These are phyloP conservation scores for Calocybe indica DNA, from an alignment of 768 basidiomycete species.

Conservation along the genomic window DNA sequence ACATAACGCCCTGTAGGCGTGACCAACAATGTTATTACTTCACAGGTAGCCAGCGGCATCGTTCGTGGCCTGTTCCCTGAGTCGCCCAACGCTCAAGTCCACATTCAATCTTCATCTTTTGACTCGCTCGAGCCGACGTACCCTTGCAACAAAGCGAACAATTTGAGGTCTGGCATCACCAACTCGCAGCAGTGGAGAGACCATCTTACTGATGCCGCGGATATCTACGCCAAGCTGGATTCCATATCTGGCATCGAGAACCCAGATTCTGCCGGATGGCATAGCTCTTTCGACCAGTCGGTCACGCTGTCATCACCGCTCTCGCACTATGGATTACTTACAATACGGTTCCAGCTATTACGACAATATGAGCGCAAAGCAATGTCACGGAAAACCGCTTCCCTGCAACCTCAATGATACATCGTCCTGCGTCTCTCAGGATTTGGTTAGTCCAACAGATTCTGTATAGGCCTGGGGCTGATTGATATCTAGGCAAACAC, in stretches of 20 bases:
- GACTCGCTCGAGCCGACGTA: conserved; percentile 46
- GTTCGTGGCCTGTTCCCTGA: conserved; percentile 39
- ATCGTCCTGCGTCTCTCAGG: conserved; percentile 35
- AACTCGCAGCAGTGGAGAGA: conserved; percentile 33
- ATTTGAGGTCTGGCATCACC: conserved; percentile 27
- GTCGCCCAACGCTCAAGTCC: conserved; percentile 23
- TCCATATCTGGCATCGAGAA: conserved; percentile 33
- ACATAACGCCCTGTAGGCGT: conserved; percentile 24
- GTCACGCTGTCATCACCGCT: conserved; percentile 8
- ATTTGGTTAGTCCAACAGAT: conserved; percentile 19
- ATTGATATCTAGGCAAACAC: conserved; percentile 30
- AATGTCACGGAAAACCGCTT: conserved; percentile 38
- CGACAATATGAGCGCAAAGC: conserved; percentile 45
- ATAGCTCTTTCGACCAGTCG: conserved; percentile 44
- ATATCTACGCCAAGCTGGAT: conserved; percentile 37
- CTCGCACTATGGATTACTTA: background rate
- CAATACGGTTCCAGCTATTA: conserved; percentile 31
- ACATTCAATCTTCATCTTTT: conserved; percentile 32
- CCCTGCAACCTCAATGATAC: conserved; percentile 42
- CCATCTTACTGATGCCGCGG: conserved; percentile 31
- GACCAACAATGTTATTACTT: conserved; percentile 48
- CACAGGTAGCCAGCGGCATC: conserved; percentile 44
- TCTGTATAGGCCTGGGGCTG: background rate
- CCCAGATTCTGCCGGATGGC: conserved; percentile 40
- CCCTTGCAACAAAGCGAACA: conserved; percentile 31